A percentile compares a stretch with the other conserved stretches of the same genome.
These are phyloP conservation scores for Gnomoniopsis smithogilvyi DNA, from an alignment of 2,329 filamentous ascomycete genomes.

Conservation along the genomic window DNA sequence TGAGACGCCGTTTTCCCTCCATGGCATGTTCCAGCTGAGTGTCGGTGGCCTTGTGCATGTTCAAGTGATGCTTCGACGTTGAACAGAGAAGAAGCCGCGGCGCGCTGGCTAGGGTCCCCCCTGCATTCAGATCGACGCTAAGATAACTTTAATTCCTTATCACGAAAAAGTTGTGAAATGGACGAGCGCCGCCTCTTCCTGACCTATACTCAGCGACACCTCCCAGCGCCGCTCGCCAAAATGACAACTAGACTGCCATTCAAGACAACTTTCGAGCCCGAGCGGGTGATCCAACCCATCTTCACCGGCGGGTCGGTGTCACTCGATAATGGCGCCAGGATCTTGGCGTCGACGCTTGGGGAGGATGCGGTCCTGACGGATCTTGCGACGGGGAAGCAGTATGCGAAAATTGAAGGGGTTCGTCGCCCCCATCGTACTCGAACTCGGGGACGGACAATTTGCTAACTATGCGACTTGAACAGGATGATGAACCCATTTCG, in stretches of 20 bases:
- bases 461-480: neutral
- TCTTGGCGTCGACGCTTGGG: slow-evolving; percentile 85
- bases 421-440: slow-evolving; percentile 21
- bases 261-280: slow-evolving; percentile 88
- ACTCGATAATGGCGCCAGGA: slow-evolving; percentile 74
- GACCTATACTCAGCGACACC: neutral
- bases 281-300: slow-evolving; percentile 82
- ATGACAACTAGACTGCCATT: slow-evolving; percentile 62
- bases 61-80: neutral
- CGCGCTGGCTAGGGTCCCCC: neutral
- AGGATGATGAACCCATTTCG: slow-evolving; percentile 80
- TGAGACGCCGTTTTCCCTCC: too few relatives aligned
- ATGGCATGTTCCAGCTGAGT: too few relatives aligned
- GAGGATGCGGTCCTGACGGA: slow-evolving; percentile 90
- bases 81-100: neutral
- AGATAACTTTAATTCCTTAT: slow-evolving; percentile 35
- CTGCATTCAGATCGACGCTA: slow-evolving; percentile 24
- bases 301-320: slow-evolving; percentile 89
- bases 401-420: slow-evolving; percentile 86
- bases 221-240: slow-evolving; percentile 19
- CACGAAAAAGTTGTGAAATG: slow-evolving; percentile 19
- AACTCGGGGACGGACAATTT: neutral
- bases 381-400: slow-evolving; percentile 74
- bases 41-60: too few relatives aligned
- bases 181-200: neutral